Conservation (phyloP, 106 monocot genomes). For the Allium cepa region DNA sequence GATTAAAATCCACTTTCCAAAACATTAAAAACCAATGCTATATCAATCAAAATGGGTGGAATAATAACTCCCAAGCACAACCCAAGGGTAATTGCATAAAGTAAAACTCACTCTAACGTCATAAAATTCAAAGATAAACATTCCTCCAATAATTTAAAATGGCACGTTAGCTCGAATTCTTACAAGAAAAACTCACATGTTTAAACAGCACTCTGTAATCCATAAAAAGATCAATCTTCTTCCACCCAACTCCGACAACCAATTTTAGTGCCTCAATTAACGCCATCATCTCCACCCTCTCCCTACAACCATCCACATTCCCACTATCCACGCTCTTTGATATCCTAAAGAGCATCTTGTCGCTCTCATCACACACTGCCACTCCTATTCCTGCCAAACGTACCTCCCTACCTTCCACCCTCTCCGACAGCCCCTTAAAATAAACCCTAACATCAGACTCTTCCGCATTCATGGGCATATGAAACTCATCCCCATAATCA, state of each 20-base stretch:
- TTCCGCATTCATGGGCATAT: constrained; percentile 42
- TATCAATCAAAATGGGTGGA: too few relatives aligned
- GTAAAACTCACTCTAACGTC: too few relatives aligned
- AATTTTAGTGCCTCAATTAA: constrained; percentile 67
- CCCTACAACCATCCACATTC: constrained; percentile 3
- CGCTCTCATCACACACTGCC: constrained; percentile 49
- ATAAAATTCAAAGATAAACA: too few relatives aligned
- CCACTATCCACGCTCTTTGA: constrained; percentile 44
- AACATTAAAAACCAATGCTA: too few relatives aligned
- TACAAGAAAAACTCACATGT: constrained; percentile 39
- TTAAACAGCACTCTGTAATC: constrained; percentile 43
- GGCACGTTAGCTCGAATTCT: too few relatives aligned
- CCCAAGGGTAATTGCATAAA: too few relatives aligned
- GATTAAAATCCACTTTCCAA: too few relatives aligned
- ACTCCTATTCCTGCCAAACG: constrained; percentile 39
- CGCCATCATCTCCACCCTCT: constrained; percentile 50
- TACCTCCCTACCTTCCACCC: constrained; percentile 12
- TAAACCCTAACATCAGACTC: constrained; percentile 34
- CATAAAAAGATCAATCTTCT: constrained; percentile 37
- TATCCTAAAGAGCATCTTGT: constrained; percentile 44
- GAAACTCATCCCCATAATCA: constrained; percentile 51
- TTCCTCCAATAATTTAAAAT: too few relatives aligned
- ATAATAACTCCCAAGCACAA: too few relatives aligned
- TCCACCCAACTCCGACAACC: constrained; percentile 35
- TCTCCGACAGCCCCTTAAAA: constrained; percentile 47